A percentile compares a stretch with the other conserved stretches of the same genome.
Evolutionary conservation across 192 early-diverging fungal species (phyloP).

Genomic region (Piromyces sp.): DNA sequence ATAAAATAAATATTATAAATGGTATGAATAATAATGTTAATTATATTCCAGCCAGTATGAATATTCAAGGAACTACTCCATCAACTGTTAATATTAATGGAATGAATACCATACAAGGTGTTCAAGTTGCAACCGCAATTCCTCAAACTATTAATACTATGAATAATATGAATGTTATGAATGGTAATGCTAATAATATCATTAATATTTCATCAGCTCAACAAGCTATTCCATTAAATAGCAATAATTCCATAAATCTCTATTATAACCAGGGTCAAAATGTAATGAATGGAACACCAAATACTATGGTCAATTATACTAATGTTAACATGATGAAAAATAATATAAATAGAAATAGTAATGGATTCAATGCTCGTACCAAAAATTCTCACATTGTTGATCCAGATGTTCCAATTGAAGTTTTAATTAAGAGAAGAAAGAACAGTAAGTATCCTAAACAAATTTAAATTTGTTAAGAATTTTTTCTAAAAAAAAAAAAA

Average conservation of each 20-base stretch:
- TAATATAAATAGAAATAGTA: background rate
- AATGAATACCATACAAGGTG: background rate
- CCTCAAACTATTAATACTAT: background rate
- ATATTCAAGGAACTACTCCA: background rate
- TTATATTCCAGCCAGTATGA: background rate
- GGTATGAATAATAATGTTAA: background rate
- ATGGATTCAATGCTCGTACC: background rate
- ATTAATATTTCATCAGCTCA: background rate
- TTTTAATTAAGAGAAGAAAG: background rate
- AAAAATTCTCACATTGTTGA: background rate
- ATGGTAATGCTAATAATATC: background rate
- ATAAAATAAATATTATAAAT: background rate
- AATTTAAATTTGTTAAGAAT: too few species aligned
- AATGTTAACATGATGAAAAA: background rate
- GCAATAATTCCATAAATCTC: background rate
- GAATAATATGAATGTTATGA: background rate
- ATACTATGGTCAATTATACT: background rate
- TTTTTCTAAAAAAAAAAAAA: too few species aligned
- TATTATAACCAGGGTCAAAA: background rate
- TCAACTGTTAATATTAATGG: background rate
- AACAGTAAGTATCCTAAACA: background rate
- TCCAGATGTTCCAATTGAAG: background rate
- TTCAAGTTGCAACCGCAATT: background rate
- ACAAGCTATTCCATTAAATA: background rate
- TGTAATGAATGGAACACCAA: background rate